Percentiles rank a stretch among this genome's conserved stretches.
Evolutionary conservation across 495 filamentous ascomycete species (phyloP).

Genomic region (Cenococcum geophilum): DNA sequence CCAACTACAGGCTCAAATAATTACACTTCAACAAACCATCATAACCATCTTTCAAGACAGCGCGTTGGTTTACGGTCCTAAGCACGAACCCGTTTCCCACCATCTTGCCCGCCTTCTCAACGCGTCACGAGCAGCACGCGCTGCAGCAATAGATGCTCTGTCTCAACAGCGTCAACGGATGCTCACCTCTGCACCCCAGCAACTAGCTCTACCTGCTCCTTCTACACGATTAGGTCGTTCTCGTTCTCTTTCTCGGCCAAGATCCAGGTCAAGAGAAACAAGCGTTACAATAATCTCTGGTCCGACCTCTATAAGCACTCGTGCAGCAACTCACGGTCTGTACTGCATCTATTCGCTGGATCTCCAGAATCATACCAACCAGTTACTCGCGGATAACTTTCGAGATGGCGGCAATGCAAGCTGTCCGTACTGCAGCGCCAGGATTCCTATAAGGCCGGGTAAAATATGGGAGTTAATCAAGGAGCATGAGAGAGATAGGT

Average conservation of each 20-base stretch:
- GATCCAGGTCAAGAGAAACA: not conserved
- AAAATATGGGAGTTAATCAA: conserved; percentile 20
- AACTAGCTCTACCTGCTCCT: not conserved
- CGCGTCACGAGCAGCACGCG: conserved; percentile 13
- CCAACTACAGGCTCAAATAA: conserved; percentile 25
- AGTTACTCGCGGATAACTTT: conserved; percentile 19
- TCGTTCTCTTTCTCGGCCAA: not conserved
- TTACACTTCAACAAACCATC: conserved; percentile 20
- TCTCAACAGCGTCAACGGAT: conserved; percentile 19
- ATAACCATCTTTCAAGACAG: conserved; percentile 18
- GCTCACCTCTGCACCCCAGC: conserved; percentile 3
- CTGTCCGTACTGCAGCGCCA: conserved; percentile 21
- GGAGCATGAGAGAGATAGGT: conserved; percentile 3
- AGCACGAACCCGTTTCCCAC: conserved; percentile 1
- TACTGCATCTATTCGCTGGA: conserved; percentile 22
- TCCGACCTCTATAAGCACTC: not conserved
- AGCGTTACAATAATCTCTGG: not conserved
- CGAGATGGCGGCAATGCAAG: conserved; percentile 9
- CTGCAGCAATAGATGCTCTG: conserved; percentile 18
- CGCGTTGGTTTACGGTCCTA: not conserved
- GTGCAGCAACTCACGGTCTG: conserved; percentile 4
- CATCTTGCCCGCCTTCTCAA: conserved; percentile 16
- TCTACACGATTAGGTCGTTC: not conserved
- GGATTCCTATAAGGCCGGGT: conserved; percentile 9
- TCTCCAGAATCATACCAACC: conserved; percentile 13